These are phyloP conservation scores for Pseudoperonospora humuli DNA, from an alignment of 352 stramenopile species.

Conservation along the genomic window DNA sequence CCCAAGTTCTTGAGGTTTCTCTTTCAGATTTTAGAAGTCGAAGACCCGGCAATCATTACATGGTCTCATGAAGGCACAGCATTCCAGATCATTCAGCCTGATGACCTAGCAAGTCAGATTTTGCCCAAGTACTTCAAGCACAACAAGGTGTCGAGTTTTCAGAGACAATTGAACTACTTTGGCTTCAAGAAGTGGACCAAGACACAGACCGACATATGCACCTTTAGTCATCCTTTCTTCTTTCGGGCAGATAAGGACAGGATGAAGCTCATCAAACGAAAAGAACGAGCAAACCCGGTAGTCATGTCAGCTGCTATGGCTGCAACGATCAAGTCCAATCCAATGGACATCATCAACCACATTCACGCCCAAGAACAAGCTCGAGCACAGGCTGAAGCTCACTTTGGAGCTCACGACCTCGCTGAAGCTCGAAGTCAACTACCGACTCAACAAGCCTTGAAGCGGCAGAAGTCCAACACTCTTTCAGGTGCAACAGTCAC, in stretches of 20 bases:
- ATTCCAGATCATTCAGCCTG: conserved; percentile 62
- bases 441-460: conserved; percentile 26
- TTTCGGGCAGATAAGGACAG: conserved; percentile 46
- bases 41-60: conserved; percentile 45
- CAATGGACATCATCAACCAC: conserved; percentile 13
- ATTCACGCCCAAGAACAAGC: conserved; percentile 7
- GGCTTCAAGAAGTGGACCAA: conserved; percentile 82
- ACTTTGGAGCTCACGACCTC: conserved; percentile 20
- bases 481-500: conserved; percentile 16
- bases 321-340: conserved; percentile 9
- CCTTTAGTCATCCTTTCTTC: conserved; percentile 68
- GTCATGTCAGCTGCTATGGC: conserved; percentile 12
- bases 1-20: conserved; percentile 65
- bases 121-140: conserved; percentile 74
- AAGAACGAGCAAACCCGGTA: conserved; percentile 31
- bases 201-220: conserved; percentile 68
- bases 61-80: conserved; percentile 64
- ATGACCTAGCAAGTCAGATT: conserved; percentile 46
- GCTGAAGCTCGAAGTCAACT: conserved; percentile 13
- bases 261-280: conserved; percentile 72
- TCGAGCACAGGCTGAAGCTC: conserved; percentile 1
- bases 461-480: conserved; percentile 34
- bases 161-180: conserved; percentile 76
- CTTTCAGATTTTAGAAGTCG: conserved; percentile 61
- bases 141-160: conserved; percentile 76